phyloP scores from a whole-genome alignment of 371 early-diverging fungal species.

The Mortierella sp. region DNA sequence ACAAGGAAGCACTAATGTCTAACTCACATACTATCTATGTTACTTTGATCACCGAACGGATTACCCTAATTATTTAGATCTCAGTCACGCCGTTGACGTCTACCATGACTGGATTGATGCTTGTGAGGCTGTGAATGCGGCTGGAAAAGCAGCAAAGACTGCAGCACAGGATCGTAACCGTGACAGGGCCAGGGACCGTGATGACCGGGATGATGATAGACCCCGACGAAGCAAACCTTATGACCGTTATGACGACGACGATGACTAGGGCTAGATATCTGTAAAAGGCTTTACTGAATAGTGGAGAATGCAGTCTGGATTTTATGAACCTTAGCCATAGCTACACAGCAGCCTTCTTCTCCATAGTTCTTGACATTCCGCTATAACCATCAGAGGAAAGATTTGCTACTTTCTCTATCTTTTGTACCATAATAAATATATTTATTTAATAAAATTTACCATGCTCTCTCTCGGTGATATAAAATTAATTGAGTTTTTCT shows the following conservation, averaged over 20 bases:
- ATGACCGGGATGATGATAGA: constrained; percentile 39
- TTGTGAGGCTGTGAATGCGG: constrained; percentile 72
- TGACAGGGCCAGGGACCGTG: constrained; percentile 31
- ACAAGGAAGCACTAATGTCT: no score
- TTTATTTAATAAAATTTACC: no score
- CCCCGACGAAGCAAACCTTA: constrained; percentile 28
- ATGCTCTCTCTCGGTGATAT: no score
- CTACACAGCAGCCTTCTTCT: background rate
- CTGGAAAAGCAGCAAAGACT: constrained; percentile 44
- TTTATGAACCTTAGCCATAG: background rate
- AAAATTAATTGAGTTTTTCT: no score
- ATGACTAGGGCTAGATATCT: constrained; percentile 12
- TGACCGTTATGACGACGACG: constrained; percentile 36
- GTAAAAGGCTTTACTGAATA: no score
- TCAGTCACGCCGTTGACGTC: constrained; percentile 87
- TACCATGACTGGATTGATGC: constrained; percentile 91
- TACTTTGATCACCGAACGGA: background rate
- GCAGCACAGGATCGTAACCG: constrained; percentile 43
- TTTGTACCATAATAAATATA: background rate
- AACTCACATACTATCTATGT: background rate
- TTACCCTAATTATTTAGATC: constrained; percentile 43
- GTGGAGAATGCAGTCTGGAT: background rate
- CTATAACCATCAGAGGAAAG: no score
- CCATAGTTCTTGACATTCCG: no score
- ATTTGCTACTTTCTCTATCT: background rate